Evolutionary conservation across 768 basidiomycete species (phyloP), one percentile per base, ranked within the genome.

Genomic region (Suillus occidentalis): DNA sequence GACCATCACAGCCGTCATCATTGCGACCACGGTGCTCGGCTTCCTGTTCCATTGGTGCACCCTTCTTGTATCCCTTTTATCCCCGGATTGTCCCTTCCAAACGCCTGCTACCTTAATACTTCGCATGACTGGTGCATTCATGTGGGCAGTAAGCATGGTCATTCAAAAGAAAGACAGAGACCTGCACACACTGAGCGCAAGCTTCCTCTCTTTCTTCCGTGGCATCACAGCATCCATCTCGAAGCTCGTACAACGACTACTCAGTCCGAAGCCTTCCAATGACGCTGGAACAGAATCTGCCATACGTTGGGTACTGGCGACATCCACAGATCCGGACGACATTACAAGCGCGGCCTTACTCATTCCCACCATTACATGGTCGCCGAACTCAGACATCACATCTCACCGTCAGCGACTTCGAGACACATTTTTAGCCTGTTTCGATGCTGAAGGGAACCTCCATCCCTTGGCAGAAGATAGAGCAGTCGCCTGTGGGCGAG

Each of bases 31-130:
- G 37, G 59, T 14, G 18, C 9, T 67, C 12, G 65, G 66, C 31
- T 56, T 63, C 61, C n/a, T 67, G 13, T 67, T 67, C 53, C 62
- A 67, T 31, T 18, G 37, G 12, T 47, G 62, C 36, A 67, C 67
- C 39, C 45, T 67, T 2, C 18, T 68, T 25, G 50, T 61, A 36
- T 66, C 66, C 13, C 47, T 63, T 31, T 36, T 63, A 45, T 67
- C 42, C 25, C 39, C 63, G 20, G 14, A 31, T n/a, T 67, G 66
- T 57, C 66, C 66, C 50, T 67, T 68, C 66, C 66, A 66, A 63
- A 67, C 66, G 2, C 67, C 66, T 14, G 20, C 56, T 28, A 58
- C 66, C 25, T 39, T 49, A 8, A 20, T 55, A 40, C 13, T 28
- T 67, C 43, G 61, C 16, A 40, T 67, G 67, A n/a, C 62, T 37